A percentile compares a stretch with the other conserved stretches of the same genome.
These are phyloP conservation scores for Diospyros lotus DNA, from an alignment of 148 eudicot species.

Conservation along the genomic window DNA sequence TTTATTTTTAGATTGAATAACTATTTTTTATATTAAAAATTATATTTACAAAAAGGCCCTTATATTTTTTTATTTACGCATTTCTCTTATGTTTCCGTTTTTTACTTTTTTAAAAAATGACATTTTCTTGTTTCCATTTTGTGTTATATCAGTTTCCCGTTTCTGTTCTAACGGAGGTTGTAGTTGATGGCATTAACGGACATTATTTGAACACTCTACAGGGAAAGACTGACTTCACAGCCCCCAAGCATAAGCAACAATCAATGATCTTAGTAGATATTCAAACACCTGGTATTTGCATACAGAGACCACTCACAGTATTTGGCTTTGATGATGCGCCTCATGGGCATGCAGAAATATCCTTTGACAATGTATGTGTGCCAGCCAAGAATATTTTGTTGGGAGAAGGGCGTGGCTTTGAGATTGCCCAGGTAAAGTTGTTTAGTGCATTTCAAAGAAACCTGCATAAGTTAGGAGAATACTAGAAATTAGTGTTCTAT, in stretches of 20 bases:
- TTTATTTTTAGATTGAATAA: no score
- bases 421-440: constrained; percentile 84
- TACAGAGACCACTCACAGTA: constrained; percentile 76
- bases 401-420: constrained; percentile 98
- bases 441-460: background rate
- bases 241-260: constrained; percentile 87
- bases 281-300: constrained; percentile 63
- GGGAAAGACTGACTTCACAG: constrained; percentile 90
- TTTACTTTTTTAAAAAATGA: no score
- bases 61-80: no score
- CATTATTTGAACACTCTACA: constrained; percentile 32
- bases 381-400: constrained; percentile 78
- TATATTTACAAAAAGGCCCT: no score
- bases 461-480: background rate
- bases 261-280: constrained; percentile 94
- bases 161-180: no score
- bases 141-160: no score
- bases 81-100: no score
- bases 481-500: no score
- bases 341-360: constrained; percentile 95
- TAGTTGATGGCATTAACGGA: background rate
- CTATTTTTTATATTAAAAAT: no score
- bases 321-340: constrained; percentile 99
- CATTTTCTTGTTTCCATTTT: no score
- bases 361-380: constrained; percentile 71